Percentiles rank a stretch among this genome's conserved stretches.
Evolutionary conservation across 345 rosid species (phyloP).

Genomic region (Erodium maritimum): DNA sequence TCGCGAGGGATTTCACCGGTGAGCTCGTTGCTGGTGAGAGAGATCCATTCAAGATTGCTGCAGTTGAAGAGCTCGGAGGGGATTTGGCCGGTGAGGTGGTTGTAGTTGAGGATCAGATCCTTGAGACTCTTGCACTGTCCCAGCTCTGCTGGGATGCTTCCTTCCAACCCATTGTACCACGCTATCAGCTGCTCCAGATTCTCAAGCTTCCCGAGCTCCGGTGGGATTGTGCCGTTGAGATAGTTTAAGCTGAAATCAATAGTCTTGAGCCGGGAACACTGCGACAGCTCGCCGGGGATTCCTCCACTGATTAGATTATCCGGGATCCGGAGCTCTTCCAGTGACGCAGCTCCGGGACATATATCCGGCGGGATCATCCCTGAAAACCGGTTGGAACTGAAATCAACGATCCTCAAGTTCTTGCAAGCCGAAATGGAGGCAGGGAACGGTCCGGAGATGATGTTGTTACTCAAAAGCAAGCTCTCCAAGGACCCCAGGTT

Average conservation of each 20-base stretch:
- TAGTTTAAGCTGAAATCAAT: conserved; percentile 82
- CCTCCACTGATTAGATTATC: conserved; percentile 66
- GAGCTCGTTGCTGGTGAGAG: conserved; percentile 71
- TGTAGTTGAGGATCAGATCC: conserved; percentile 77
- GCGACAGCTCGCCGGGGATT: conserved; percentile 64
- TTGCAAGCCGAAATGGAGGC: conserved; percentile 58
- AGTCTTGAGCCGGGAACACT: conserved; percentile 59
- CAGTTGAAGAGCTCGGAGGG: conserved; percentile 70
- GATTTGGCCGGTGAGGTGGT: conserved; percentile 64
- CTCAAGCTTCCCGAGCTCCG: conserved; percentile 62
- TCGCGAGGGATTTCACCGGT: conserved; percentile 55
- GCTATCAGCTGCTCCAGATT: conserved; percentile 86
- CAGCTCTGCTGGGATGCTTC: conserved; percentile 60
- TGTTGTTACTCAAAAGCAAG: conserved; percentile 55
- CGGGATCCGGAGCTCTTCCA: conserved; percentile 73
- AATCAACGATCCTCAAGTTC: conserved; percentile 45
- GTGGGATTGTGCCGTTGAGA: conserved; percentile 72
- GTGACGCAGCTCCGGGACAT: conserved; percentile 69
- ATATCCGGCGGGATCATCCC: conserved; percentile 66
- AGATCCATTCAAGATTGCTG: conserved; percentile 86
- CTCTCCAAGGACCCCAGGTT: conserved; percentile 51
- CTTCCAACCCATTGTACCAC: conserved; percentile 79
- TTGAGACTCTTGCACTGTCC: conserved; percentile 65
- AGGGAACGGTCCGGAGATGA: conserved; percentile 65
- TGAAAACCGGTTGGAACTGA: conserved; percentile 66